A percentile compares a stretch with the other conserved stretches of the same genome.
These are phyloP conservation scores for Gamsiella multidivaricata DNA, from an alignment of 192 early-diverging fungal species.

Conservation along the genomic window DNA sequence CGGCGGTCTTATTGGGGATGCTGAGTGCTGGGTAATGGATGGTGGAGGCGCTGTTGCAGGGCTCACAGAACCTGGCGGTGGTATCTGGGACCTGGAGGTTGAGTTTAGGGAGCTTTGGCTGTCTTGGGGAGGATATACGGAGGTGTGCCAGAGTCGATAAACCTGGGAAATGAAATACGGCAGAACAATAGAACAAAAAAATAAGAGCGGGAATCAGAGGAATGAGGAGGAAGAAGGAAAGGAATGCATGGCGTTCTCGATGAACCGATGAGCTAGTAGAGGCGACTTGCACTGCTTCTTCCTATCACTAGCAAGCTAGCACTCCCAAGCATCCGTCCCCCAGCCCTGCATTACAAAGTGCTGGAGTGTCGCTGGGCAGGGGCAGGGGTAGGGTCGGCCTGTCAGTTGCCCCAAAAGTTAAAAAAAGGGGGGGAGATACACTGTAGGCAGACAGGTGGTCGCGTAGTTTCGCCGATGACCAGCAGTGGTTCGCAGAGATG, in stretches of 20 bases:
- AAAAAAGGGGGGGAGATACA: constrained; percentile 26
- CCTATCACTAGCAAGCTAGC: too few species aligned
- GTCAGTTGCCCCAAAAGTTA: constrained; percentile 38
- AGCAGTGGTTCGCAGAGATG: background rate
- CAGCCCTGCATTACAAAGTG: too few species aligned
- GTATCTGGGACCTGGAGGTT: constrained; percentile 27
- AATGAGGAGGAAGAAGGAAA: background rate
- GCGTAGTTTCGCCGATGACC: background rate
- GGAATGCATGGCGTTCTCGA: background rate
- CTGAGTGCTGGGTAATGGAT: background rate
- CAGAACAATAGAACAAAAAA: background rate
- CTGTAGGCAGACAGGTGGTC: constrained; percentile 34
- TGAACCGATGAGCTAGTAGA: too few species aligned
- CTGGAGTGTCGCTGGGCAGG: too few species aligned
- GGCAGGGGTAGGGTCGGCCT: background rate
- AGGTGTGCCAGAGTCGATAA: background rate
- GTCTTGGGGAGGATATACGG: constrained; percentile 26
- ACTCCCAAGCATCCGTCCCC: too few species aligned
- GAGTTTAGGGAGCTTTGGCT: constrained; percentile 23
- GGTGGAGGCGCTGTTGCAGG: background rate
- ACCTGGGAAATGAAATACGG: background rate
- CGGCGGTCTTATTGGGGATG: background rate
- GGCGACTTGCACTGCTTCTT: too few species aligned
- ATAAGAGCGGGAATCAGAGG: background rate
- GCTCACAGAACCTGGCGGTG: constrained; percentile 1